Base-by-base conservation (phyloP, 257 asterid species). In the Solanum chiquidenum region DNA sequence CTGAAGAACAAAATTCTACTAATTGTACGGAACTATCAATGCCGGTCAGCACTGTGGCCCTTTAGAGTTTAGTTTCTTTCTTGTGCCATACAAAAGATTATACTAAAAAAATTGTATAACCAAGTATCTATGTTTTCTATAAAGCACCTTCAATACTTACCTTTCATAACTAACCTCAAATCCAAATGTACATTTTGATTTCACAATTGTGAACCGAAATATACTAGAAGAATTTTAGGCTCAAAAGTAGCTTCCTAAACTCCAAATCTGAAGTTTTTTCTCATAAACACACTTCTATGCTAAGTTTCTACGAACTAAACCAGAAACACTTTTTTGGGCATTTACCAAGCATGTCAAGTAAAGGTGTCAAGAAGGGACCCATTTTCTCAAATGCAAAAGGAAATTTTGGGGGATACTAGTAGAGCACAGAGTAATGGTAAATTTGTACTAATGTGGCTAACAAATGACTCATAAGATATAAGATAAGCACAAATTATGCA, bases 91-190 rank as follows among this genome's bases (percentile, higher is more conserved):
- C 34, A 23, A 13, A 37, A 75, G 6, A 23, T 12, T 21, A 33
- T 23, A 74, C 14, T 11, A 75, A 75, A 37, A 55, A 11, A 21
- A 37, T 6, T 75, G 34, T 23, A 38, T 23, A 35, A 23, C 55
- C 83, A 23, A 75, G 55, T 11, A 75, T 38, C 34, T 38, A 71
- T 14, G 12, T 71, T 77, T 77, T 77, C 6, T 77, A 25, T 77
- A 25, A 75, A 40, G n/a, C 84, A 40, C n/a, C 23, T 77, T 77
- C n/a, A 40, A 21, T 42, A 40, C 84, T 12, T 12, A n/a, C 20
- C 18, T 76, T 76, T 37, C 9, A 73, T 10, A 92, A 91, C 89
- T 87, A 75, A 38, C 34, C 83, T 23, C 58, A 37, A 75, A 37
- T 6, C 18, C 27, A 75, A 14, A 38, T 11, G 34, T 35, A 12